A percentile compares a stretch with the other conserved stretches of the same genome.
Evolutionary conservation across 371 early-diverging fungal species (phyloP).

Genomic region (Phascolomyces articulosus): DNA sequence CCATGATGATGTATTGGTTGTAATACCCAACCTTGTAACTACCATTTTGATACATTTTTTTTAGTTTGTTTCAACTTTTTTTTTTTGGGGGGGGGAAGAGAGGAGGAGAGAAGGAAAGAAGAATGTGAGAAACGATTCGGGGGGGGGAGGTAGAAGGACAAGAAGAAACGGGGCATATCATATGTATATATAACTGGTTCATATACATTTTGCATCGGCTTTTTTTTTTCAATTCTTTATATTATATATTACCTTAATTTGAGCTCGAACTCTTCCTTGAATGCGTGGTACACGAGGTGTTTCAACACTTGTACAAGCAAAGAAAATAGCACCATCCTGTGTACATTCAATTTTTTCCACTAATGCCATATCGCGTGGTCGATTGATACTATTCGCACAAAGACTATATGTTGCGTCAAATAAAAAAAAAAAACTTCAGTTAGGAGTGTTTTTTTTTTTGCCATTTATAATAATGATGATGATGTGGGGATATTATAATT

Average conservation of each 20-base stretch:
- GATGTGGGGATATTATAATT: no score
- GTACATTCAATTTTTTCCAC: constrained; percentile 56
- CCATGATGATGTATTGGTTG: constrained; percentile 56
- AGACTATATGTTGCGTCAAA: neutral
- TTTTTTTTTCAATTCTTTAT: no score
- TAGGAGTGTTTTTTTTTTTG: no score
- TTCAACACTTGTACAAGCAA: constrained; percentile 69
- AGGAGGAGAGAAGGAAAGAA: no score
- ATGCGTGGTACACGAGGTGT: constrained; percentile 64
- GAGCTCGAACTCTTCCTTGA: constrained; percentile 56
- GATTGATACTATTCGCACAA: constrained; percentile 16
- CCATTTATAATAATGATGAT: no score
- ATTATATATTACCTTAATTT: constrained; percentile 57
- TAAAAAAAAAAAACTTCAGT: neutral
- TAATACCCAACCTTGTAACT: constrained; percentile 67
- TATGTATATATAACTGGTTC: no score
- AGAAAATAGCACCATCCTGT: constrained; percentile 50
- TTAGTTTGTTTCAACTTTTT: no score
- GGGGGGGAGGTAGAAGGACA: no score
- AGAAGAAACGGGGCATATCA: no score
- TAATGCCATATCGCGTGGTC: constrained; percentile 41
- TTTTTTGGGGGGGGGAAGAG: no score
- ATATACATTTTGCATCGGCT: no score
- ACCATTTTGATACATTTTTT: neutral
- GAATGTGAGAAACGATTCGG: no score